Evolutionary conservation across 176 grass and related monocot genomes (phyloP), one percentile per base, ranked within the genome.

Genomic region (Luzula sylvatica): DNA sequence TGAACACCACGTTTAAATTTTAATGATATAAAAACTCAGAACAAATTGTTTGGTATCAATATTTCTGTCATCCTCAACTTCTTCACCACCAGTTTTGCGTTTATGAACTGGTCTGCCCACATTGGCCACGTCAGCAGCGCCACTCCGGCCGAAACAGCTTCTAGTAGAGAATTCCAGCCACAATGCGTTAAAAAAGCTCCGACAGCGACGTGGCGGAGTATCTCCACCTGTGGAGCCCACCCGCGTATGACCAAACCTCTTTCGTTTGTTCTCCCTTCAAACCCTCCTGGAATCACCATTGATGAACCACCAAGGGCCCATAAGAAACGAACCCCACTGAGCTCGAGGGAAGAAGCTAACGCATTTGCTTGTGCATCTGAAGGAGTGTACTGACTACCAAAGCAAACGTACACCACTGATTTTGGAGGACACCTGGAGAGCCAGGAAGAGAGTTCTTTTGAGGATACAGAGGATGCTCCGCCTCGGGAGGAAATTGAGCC

Each of bases 371-470:
- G 74, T 3, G 74, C 19, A 12, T 19, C 68, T 15, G 63, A 35
- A 3, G 51, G 53, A 8, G 20, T 53, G 65, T 74, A 55, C 69
- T 73, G 75, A 53, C 57, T 83, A 23, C 80, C 80, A 59, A 83
- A 78, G 69, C 69, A 83, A 39, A 74, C 65, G 56, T 78, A 83
- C 5, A 78, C 39, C 44, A 74, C 80, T 0, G 80, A 83, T 20
- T 66, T 69, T 8, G 38, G 11, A 14, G 57, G 74, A 30, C 74
- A 78, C 2, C 14, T 22, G 7, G 23, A 50, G 1, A 78, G 50
- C 74, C 80, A 78, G 6, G 58, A 53, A 11, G 32, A 11, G 0
- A 73, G 15, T 23, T 77, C 41, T 23, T 55, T 56, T 7, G 55
- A 56, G 3, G 46, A 60, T 23, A 42, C 3, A 20, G 70, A 60